A percentile compares a stretch with the other conserved stretches of the same genome.
Conservation (phyloP, 371 early-diverging fungal genomes). For the Mortierella sp. region DNA sequence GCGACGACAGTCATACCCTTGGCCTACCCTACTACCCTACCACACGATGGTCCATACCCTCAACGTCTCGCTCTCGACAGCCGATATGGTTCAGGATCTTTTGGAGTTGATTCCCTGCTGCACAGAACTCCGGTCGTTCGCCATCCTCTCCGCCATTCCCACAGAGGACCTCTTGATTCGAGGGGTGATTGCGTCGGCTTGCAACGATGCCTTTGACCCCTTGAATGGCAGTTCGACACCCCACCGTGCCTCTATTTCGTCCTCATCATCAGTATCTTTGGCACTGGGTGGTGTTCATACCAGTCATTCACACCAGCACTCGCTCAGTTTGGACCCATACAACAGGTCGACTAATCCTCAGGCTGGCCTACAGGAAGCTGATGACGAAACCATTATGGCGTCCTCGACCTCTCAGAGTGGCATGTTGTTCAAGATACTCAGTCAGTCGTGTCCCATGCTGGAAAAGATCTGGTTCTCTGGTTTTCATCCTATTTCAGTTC, state of each 20-base stretch:
- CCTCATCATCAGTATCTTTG: constrained; percentile 1
- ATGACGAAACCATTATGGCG: constrained; percentile 36
- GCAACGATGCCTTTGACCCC: constrained; percentile 29
- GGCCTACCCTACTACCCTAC: constrained; percentile 53
- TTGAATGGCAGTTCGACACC: not conserved
- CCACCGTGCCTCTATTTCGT: not conserved
- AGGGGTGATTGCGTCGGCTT: constrained; percentile 29
- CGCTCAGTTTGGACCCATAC: constrained; percentile 29
- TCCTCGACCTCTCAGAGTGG: constrained; percentile 30
- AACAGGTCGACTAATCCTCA: constrained; percentile 12
- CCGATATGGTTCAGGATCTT: constrained; percentile 47
- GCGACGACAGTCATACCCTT: constrained; percentile 49
- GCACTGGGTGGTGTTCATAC: constrained; percentile 1
- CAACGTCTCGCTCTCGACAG: constrained; percentile 38
- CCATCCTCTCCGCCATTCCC: constrained; percentile 38
- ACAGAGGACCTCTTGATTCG: constrained; percentile 40
- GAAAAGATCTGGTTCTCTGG: constrained; percentile 44
- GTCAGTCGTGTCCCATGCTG: constrained; percentile 38
- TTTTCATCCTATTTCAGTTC: constrained; percentile 46
- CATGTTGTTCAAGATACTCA: constrained; percentile 22
- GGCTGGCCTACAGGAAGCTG: constrained; percentile 24
- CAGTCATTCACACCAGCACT: constrained; percentile 16
- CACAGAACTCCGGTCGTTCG: constrained; percentile 44
- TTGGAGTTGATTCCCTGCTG: constrained; percentile 46
- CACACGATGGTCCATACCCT: constrained; percentile 51